These are phyloP conservation scores for Linum tenue DNA, from an alignment of 345 rosid species.

Conservation along the genomic window DNA sequence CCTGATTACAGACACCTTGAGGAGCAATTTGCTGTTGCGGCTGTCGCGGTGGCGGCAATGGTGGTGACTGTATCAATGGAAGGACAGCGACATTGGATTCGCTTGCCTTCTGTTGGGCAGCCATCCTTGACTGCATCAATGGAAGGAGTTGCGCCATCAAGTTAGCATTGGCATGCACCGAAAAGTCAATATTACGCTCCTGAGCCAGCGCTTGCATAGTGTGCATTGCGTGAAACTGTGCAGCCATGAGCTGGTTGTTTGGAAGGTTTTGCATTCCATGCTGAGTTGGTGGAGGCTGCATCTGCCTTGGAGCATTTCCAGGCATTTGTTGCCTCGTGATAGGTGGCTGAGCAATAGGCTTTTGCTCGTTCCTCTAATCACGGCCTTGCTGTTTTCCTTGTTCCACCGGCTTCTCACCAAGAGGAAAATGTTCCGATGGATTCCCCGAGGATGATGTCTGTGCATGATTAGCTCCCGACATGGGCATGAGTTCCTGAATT, in stretches of 20 bases:
- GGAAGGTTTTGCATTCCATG: constrained; percentile 52
- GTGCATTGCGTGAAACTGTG: constrained; percentile 73
- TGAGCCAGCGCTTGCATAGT: constrained; percentile 79
- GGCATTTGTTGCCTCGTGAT: constrained; percentile 48
- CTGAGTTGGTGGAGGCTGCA: constrained; percentile 58
- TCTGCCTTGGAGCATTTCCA: constrained; percentile 48
- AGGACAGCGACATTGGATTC: constrained; percentile 48
- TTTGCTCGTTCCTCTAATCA: constrained; percentile 57
- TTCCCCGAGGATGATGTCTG: constrained; percentile 80
- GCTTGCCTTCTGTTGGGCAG: constrained; percentile 61
- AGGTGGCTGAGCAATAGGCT: constrained; percentile 39
- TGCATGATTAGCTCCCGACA: constrained; percentile 58
- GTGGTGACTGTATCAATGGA: constrained; percentile 33
- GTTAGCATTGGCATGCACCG: constrained; percentile 85
- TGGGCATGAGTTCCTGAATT: constrained; percentile 71
- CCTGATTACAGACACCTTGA: constrained; percentile 49
- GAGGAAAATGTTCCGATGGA: constrained; percentile 52
- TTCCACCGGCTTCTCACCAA: constrained; percentile 57
- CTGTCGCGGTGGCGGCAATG: constrained; percentile 8
- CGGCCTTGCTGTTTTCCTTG: constrained; percentile 45
- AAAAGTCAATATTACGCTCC: constrained; percentile 76
- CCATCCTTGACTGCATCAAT: constrained; percentile 74
- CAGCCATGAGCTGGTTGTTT: constrained; percentile 59
- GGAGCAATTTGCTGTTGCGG: constrained; percentile 39
- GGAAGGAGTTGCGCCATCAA: constrained; percentile 76